These are phyloP conservation scores for Sordariomycetes sp. DNA, from an alignment of 2,329 filamentous ascomycete genomes.

Conservation along the genomic window DNA sequence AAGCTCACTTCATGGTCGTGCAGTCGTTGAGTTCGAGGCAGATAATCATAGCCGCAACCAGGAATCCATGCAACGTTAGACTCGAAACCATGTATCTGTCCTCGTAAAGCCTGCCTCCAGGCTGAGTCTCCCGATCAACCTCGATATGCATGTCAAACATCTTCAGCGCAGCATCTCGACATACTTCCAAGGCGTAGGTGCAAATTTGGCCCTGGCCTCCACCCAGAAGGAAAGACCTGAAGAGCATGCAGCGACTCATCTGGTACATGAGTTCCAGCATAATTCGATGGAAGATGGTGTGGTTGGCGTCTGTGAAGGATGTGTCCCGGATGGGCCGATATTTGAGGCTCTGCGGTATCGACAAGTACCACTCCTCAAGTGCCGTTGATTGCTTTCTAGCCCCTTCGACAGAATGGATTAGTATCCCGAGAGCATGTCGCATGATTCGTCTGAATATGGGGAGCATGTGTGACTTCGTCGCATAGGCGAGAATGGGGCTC, in stretches of 20 bases:
- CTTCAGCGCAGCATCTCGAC: constrained; percentile 30
- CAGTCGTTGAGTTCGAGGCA: constrained; percentile 40
- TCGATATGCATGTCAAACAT: constrained; percentile 38
- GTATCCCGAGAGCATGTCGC: constrained; percentile 27
- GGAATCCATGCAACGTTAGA: constrained; percentile 45
- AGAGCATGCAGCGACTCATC: constrained; percentile 39
- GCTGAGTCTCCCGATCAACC: constrained; percentile 32
- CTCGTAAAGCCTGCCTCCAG: constrained; percentile 40
- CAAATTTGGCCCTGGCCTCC: not conserved
- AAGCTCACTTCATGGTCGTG: constrained; percentile 21
- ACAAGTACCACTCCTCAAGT: constrained; percentile 25
- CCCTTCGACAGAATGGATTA: constrained; percentile 8
- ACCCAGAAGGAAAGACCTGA: constrained; percentile 32
- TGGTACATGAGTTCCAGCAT: constrained; percentile 38
- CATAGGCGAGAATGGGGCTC: constrained; percentile 31
- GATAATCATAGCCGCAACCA: constrained; percentile 51
- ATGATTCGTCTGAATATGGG: constrained; percentile 33
- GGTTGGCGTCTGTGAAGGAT: constrained; percentile 31
- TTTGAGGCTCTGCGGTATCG: constrained; percentile 28
- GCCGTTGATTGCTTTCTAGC: constrained; percentile 10
- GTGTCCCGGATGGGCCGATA: constrained; percentile 30
- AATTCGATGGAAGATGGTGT: constrained; percentile 37
- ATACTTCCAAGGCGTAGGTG: constrained; percentile 20
- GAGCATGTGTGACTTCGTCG: constrained; percentile 31
- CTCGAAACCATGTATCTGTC: constrained; percentile 45